phyloP scores from a whole-genome alignment of 305 asterid genomes.

The Rubia balearica region DNA sequence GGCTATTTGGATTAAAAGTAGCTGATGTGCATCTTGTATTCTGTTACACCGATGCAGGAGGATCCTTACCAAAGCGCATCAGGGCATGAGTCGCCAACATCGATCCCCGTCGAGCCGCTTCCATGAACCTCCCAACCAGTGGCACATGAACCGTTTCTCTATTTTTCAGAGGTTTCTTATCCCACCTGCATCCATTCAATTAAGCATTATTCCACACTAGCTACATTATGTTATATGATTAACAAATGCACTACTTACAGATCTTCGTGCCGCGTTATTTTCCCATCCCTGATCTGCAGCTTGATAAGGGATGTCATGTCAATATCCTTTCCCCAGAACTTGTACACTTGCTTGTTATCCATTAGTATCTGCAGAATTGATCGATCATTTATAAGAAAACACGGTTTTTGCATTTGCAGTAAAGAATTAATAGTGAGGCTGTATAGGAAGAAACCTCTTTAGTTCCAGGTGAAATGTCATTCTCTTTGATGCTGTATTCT shows the following conservation, averaged over 20 bases:
- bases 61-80: conserved; percentile 86
- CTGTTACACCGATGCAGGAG: conserved; percentile 15
- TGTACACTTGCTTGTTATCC: conserved; percentile 79
- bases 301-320: conserved; percentile 70
- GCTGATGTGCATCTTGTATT: neutral
- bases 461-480: conserved; percentile 51
- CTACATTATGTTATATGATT: neutral
- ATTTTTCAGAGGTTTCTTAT: conserved; percentile 62
- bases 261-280: conserved; percentile 73
- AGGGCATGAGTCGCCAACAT: conserved; percentile 69
- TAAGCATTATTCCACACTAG: neutral
- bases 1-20: neutral
- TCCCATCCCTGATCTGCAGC: conserved; percentile 63
- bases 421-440: neutral
- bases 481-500: conserved; percentile 50
- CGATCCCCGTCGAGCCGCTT: conserved; percentile 46
- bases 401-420: too few relatives aligned
- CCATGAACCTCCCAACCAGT: conserved; percentile 44
- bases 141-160: conserved; percentile 56
- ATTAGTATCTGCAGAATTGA: conserved; percentile 44
- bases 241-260: conserved; percentile 34
- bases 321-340: conserved; percentile 64
- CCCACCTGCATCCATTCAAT: conserved; percentile 48
- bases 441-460: conserved; percentile 39
- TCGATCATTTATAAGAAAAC: neutral